Conservation (phyloP, 1,284 basidiomycete genomes). For the Cryptococcus sp. region DNA sequence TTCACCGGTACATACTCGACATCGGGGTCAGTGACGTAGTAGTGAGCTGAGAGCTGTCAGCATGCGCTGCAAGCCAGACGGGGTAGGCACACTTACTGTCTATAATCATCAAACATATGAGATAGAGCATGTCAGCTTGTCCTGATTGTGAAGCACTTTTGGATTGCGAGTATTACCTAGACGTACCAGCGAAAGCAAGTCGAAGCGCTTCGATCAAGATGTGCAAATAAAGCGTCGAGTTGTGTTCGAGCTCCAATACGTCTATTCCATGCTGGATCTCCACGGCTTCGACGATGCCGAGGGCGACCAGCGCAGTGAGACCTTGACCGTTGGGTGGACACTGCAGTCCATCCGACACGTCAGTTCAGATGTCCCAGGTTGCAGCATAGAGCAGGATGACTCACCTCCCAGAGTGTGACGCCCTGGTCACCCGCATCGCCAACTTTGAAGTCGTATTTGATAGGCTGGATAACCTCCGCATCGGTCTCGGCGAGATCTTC, state of each 20-base stretch:
- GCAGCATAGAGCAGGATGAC: slow-evolving; percentile 28
- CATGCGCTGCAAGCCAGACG: background rate
- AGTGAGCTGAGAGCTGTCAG: slow-evolving; percentile 58
- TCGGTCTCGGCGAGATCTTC: slow-evolving; percentile 80
- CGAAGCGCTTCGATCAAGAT: slow-evolving; percentile 68
- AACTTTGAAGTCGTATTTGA: slow-evolving; percentile 75
- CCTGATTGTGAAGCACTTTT: background rate
- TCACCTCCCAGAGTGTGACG: slow-evolving; percentile 80
- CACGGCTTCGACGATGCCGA: slow-evolving; percentile 87
- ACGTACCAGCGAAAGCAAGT: slow-evolving; percentile 45
- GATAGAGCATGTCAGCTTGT: no score
- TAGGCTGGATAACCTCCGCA: slow-evolving; percentile 80
- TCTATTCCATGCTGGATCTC: slow-evolving; percentile 71
- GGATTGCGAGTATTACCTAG: background rate
- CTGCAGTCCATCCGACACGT: slow-evolving; percentile 49
- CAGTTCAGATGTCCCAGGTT: background rate
- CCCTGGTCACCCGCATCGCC: slow-evolving; percentile 59
- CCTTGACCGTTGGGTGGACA: slow-evolving; percentile 96
- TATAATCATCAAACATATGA: slow-evolving; percentile 39
- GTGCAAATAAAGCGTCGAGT: slow-evolving; percentile 85
- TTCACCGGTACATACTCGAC: slow-evolving; percentile 71
- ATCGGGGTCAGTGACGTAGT: slow-evolving; percentile 86
- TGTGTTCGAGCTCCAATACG: slow-evolving; percentile 79
- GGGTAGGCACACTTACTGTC: slow-evolving; percentile 58
- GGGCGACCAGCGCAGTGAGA: slow-evolving; percentile 85